Evolutionary conservation across 345 rosid species (phyloP).

Genomic region (Angophora floribunda): DNA sequence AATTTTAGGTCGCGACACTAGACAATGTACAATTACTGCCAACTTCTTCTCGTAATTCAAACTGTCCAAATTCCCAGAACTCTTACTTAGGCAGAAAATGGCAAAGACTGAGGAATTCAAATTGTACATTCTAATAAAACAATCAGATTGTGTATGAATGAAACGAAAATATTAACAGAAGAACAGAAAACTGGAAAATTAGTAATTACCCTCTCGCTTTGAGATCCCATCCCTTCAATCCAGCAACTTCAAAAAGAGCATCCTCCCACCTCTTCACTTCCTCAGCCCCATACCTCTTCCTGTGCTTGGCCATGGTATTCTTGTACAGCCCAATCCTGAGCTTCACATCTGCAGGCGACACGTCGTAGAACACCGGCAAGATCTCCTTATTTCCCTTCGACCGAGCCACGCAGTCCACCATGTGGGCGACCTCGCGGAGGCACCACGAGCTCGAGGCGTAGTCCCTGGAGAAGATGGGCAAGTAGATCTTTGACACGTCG

Average conservation of each 20-base stretch:
- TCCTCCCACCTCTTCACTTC: not conserved
- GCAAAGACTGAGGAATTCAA: not conserved
- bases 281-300: not conserved
- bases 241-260: not conserved
- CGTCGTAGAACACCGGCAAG: not conserved
- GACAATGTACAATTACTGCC: not conserved
- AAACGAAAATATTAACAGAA: not conserved
- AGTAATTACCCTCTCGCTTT: not conserved
- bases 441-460: not conserved
- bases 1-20: no score
- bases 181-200: not conserved
- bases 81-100: not conserved
- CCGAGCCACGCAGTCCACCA: not conserved
- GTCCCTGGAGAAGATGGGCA: constrained; percentile 2
- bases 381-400: not conserved
- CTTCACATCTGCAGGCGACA: not conserved
- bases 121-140: not conserved
- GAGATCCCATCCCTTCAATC: not conserved
- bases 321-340: not conserved
- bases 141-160: not conserved
- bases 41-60: not conserved
- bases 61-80: not conserved
- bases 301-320: not conserved
- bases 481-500: not conserved
- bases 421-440: not conserved